These are phyloP conservation scores for Diospyros kaki DNA, from an alignment of 148 eudicot genomes.

Conservation along the genomic window DNA sequence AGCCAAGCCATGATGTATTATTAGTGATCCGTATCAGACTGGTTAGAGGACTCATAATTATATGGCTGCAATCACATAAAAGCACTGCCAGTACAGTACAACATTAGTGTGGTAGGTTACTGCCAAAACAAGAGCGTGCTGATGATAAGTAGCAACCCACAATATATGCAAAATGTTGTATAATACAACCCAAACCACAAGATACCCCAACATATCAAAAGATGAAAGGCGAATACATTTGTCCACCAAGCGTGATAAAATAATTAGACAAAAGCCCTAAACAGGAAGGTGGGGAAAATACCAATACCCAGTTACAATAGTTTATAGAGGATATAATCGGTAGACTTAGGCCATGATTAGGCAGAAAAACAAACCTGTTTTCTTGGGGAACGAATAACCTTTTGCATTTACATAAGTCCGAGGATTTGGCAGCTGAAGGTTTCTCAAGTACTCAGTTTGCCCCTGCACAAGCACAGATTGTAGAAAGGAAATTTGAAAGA, in stretches of 20 bases:
- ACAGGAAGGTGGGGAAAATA: background rate
- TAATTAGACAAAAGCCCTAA: background rate
- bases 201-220: background rate
- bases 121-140: background rate
- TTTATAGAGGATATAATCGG: background rate
- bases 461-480: constrained; percentile 47
- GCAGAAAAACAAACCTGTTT: constrained; percentile 51
- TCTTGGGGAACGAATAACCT: constrained; percentile 77
- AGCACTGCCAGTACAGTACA: background rate
- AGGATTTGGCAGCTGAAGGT: constrained; percentile 69
- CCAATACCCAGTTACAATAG: background rate
- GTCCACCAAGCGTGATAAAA: background rate
- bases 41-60: background rate
- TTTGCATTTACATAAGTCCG: constrained; percentile 71
- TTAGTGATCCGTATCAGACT: background rate
- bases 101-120: background rate
- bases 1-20: too few relatives aligned
- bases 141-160: background rate
- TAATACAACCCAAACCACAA: too few relatives aligned
- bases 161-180: too few relatives aligned
- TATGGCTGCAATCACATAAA: too few relatives aligned
- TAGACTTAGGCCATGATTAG: background rate
- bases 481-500: constrained; percentile 1
- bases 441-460: constrained; percentile 75
- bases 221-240: background rate